These are phyloP conservation scores for Solanum hybrid DNA, from an alignment of 305 asterid species.

Conservation along the genomic window DNA sequence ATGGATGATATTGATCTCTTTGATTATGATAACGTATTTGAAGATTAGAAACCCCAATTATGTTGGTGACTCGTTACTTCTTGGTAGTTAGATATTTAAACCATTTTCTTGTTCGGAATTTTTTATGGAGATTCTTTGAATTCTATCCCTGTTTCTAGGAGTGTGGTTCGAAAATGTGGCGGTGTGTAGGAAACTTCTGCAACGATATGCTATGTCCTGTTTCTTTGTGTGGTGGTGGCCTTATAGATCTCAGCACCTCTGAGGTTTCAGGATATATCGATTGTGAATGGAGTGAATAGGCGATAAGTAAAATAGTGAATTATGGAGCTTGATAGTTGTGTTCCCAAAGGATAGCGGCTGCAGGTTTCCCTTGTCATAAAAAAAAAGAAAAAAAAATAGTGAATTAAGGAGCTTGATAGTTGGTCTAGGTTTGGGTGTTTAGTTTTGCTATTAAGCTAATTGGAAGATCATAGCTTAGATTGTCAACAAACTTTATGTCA, in stretches of 20 bases:
- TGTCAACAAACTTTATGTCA: not conserved
- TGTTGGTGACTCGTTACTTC: not conserved
- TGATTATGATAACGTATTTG: not conserved
- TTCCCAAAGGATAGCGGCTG: no score
- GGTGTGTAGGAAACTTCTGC: not conserved
- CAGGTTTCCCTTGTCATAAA: no score
- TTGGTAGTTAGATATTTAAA: not conserved
- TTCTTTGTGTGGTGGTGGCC: not conserved
- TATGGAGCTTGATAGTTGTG: not conserved
- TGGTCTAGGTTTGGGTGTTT: not conserved
- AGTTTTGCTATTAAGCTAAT: not conserved
- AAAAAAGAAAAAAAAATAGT: not conserved
- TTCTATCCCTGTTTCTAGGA: not conserved
- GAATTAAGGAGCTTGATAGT: not conserved
- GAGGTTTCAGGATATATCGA: not conserved
- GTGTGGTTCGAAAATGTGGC: not conserved
- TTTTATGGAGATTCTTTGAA: not conserved
- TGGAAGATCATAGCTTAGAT: not conserved
- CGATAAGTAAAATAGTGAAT: not conserved
- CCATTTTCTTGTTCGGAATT: not conserved
- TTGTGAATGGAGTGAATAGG: not conserved
- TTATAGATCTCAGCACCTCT: not conserved
- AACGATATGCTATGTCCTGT: not conserved
- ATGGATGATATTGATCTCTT: not conserved
- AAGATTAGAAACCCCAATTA: not conserved